Evolutionary conservation across 495 filamentous ascomycete species (phyloP).

Genomic region (Penicillium lividum): DNA sequence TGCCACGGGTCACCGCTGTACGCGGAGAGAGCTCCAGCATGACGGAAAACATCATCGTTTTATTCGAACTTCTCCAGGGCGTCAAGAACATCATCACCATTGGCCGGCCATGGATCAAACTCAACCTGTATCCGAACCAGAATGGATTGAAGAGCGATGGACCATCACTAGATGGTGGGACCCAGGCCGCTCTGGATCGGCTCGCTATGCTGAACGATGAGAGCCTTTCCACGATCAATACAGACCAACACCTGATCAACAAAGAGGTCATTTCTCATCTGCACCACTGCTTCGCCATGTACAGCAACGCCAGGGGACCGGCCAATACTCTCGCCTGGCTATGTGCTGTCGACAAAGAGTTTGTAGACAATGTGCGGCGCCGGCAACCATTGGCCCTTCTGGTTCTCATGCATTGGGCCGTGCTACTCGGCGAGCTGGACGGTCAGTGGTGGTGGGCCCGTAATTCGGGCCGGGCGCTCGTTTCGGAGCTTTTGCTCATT

Average conservation of each 20-base stretch:
- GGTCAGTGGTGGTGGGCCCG: constrained; percentile 33
- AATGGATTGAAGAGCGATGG: constrained; percentile 20
- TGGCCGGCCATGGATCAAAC: constrained; percentile 28
- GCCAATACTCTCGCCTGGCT: constrained; percentile 34
- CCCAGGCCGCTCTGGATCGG: constrained; percentile 16
- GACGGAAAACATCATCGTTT: constrained; percentile 28
- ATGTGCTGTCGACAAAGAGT: constrained; percentile 27
- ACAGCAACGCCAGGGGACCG: constrained; percentile 18
- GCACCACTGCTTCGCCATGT: constrained; percentile 29
- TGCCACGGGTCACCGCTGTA: constrained; percentile 33
- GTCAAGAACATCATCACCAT: constrained; percentile 30
- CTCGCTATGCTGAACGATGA: constrained; percentile 25
- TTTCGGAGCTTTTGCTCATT: constrained; percentile 23
- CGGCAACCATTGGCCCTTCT: constrained; percentile 28
- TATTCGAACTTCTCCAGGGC: constrained; percentile 34
- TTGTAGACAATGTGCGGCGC: constrained; percentile 24
- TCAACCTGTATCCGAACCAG: constrained; percentile 22
- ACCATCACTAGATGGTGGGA: constrained; percentile 19
- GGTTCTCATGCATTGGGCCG: constrained; percentile 34
- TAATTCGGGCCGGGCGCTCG: constrained; percentile 25
- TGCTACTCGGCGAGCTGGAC: constrained; percentile 27
- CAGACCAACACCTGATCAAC: constrained; percentile 21
- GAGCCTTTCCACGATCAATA: constrained; percentile 8
- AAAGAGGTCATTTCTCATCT: constrained; percentile 27
- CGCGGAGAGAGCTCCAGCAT: constrained; percentile 23